Conservation (phyloP, 805 yeast species). For the Ogataea nitratoaversa region DNA sequence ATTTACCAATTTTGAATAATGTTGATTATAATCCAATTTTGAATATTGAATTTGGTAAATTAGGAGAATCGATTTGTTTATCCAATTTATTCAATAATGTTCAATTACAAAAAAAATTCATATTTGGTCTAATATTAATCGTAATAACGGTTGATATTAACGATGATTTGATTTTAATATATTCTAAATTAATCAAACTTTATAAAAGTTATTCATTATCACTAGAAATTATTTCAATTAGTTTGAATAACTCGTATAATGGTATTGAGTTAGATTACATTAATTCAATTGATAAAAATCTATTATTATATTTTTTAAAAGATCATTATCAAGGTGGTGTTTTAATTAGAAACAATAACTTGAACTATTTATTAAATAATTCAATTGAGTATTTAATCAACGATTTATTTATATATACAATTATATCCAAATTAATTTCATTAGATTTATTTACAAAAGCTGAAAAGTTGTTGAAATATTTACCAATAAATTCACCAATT, state of each 20-base stretch:
- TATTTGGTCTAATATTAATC: conserved; percentile 25
- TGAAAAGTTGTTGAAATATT: conserved; percentile 12
- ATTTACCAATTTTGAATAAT: conserved; percentile 22
- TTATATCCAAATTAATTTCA: conserved; percentile 21
- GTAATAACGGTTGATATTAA: conserved; percentile 31
- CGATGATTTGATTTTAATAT: conserved; percentile 21
- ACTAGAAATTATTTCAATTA: conserved; percentile 5
- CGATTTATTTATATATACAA: conserved; percentile 19
- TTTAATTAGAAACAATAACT: conserved; percentile 17
- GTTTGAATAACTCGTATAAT: neutral
- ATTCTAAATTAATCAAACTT: conserved; percentile 12
- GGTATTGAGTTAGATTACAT: neutral
- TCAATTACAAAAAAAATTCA: conserved; percentile 15
- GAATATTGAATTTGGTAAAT: conserved; percentile 19
- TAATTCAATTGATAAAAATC: conserved; percentile 1
- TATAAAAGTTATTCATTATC: conserved; percentile 11
- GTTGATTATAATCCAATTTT: conserved; percentile 16
- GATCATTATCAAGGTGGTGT: conserved; percentile 22
- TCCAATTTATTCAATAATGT: conserved; percentile 18
- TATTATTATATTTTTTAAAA: conserved; percentile 11
- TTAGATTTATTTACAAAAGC: conserved; percentile 7
- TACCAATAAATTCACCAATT: conserved; percentile 22
- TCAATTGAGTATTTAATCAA: conserved; percentile 12
- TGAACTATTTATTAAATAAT: conserved; percentile 21
- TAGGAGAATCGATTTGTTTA: conserved; percentile 21